These are phyloP conservation scores for Ceratocystis destructans DNA, from an alignment of 2,329 filamentous ascomycete species.

Conservation along the genomic window DNA sequence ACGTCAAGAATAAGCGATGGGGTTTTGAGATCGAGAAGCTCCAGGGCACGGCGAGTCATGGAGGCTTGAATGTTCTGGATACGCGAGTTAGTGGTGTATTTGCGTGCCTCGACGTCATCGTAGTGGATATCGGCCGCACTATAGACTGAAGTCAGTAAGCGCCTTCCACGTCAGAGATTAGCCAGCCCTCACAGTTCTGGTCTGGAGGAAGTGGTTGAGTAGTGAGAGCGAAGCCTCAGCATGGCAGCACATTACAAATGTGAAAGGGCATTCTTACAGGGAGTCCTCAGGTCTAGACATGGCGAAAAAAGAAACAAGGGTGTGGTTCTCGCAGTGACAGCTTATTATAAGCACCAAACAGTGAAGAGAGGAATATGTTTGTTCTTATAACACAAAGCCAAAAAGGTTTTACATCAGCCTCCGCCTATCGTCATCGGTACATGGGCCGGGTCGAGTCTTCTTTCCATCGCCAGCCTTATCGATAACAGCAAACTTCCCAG, in stretches of 20 bases:
- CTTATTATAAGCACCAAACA: background rate
- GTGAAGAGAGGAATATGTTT: background rate
- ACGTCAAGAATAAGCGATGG: slow-evolving; percentile 88
- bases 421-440: background rate
- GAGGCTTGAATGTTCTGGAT: slow-evolving; percentile 90
- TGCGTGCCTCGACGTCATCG: slow-evolving; percentile 85
- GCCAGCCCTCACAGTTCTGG: background rate
- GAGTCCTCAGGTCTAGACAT: slow-evolving; percentile 98
- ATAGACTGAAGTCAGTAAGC: slow-evolving; percentile 14
- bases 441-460: slow-evolving; percentile 1
- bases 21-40: slow-evolving; percentile 65
- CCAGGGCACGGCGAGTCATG: slow-evolving; percentile 88
- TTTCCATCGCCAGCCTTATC: background rate
- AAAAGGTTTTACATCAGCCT: background rate
- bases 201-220: slow-evolving; percentile 7
- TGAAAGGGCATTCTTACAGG: slow-evolving; percentile 42
- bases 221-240: too few relatives aligned
- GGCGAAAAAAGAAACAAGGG: slow-evolving; percentile 25
- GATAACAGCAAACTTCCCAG: background rate
- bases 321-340: background rate
- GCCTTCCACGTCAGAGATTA: background rate
- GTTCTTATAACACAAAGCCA: background rate
- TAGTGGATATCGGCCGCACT: slow-evolving; percentile 96
- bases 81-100: slow-evolving; percentile 92
- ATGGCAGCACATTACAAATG: background rate